phyloP scores from a whole-genome alignment of 2,329 filamentous ascomycete species.

The Ascochyta fabae region DNA sequence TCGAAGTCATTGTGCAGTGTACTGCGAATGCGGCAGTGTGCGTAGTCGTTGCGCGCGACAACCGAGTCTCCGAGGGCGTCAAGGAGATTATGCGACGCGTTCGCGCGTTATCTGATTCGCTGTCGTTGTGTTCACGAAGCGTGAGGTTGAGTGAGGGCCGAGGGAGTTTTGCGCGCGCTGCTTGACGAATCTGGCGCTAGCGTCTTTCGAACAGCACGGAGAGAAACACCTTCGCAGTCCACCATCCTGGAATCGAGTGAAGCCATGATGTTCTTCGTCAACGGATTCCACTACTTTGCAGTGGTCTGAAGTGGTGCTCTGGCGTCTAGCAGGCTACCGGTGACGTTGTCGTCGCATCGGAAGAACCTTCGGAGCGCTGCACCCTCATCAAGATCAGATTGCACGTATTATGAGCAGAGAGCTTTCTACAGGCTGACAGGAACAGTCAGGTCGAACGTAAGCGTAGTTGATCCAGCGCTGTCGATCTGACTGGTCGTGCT shows the following conservation, averaged over 20 bases:
- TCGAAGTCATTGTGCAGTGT: conserved; percentile 36
- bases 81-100: conserved; percentile 9
- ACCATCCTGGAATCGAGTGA: background rate
- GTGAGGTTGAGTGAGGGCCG: conserved; percentile 30
- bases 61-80: background rate
- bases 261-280: conserved; percentile 8
- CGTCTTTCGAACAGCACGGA: conserved; percentile 23
- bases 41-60: conserved; percentile 24
- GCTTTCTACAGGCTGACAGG: background rate
- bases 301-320: conserved; percentile 11
- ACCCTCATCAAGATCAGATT: background rate
- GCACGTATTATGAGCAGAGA: background rate
- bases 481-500: background rate
- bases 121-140: conserved; percentile 28
- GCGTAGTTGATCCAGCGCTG: background rate
- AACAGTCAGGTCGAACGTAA: background rate
- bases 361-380: conserved; percentile 2
- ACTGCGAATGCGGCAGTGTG: conserved; percentile 17
- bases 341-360: conserved; percentile 12
- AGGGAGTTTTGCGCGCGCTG: conserved; percentile 37
- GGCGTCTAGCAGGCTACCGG: conserved; percentile 2
- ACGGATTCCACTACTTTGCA: background rate
- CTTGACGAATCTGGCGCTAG: conserved; percentile 45
- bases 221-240: conserved; percentile 5
- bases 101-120: conserved; percentile 21